Conservation (phyloP, 2,329 filamentous ascomycete species). For the Sarocladiaceae sp. region DNA sequence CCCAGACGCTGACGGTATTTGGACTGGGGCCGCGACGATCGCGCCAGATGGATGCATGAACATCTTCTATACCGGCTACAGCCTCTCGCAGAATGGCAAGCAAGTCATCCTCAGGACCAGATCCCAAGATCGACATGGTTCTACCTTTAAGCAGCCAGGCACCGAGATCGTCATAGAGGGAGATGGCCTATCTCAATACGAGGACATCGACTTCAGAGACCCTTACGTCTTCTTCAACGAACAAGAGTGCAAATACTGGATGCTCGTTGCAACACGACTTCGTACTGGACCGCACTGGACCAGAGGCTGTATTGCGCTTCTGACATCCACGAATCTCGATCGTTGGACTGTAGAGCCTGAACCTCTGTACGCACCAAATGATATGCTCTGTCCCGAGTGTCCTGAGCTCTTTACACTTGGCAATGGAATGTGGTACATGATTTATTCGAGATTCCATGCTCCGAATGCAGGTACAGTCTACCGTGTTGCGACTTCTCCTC, state of each 20-base stretch:
- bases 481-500: constrained; percentile 25
- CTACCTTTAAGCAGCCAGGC: constrained; percentile 18
- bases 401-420: constrained; percentile 26
- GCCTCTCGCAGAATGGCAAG: constrained; percentile 21
- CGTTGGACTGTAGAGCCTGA: constrained; percentile 23
- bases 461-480: constrained; percentile 30
- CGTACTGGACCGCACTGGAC: constrained; percentile 25
- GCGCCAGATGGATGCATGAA: constrained; percentile 26
- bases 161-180: constrained; percentile 17
- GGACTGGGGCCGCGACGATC: constrained; percentile 27
- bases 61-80: constrained; percentile 31
- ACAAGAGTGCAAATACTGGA: constrained; percentile 25
- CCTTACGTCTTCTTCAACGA: constrained; percentile 28
- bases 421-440: constrained; percentile 29
- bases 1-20: constrained; percentile 26
- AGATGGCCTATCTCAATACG: constrained; percentile 18
- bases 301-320: constrained; percentile 28
- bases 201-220: constrained; percentile 30
- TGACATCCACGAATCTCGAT: constrained; percentile 26
- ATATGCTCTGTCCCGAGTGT: constrained; percentile 30
- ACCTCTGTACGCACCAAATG: constrained; percentile 26
- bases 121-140: constrained; percentile 20
- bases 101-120: constrained; percentile 25
- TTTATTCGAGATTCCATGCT: constrained; percentile 26
- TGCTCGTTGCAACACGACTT: constrained; percentile 28